Percentiles rank a stretch among this genome's conserved stretches.
Conservation (phyloP, 345 rosid genomes). For the Linum lewisii region DNA sequence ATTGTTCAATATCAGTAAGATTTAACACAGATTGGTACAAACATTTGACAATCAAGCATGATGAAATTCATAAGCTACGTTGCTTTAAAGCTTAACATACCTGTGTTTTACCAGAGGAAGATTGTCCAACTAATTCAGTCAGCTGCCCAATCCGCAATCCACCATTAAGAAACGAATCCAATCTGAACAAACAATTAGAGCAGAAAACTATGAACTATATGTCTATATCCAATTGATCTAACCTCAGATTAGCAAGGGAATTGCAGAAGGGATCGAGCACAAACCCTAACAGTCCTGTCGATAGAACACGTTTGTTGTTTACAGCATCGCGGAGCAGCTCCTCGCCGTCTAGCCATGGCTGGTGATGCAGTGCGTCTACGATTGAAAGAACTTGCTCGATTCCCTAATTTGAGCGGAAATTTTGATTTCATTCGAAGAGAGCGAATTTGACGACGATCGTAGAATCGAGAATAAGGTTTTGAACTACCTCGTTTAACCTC, state of each 20-base stretch:
- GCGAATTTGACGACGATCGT: background rate
- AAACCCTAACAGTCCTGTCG: constrained; percentile 61
- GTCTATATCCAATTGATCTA: no score
- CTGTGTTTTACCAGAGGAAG: constrained; percentile 88
- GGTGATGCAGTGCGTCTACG: constrained; percentile 33
- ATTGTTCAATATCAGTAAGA: no score
- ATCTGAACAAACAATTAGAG: constrained; percentile 25
- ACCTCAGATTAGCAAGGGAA: no score
- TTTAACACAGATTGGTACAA: no score
- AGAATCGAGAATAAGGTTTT: background rate
- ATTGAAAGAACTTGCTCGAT: constrained; percentile 37
- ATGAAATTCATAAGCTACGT: background rate
- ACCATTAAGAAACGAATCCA: constrained; percentile 58
- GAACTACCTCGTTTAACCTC: constrained; percentile 41
- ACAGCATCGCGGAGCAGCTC: constrained; percentile 50
- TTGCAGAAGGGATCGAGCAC: background rate
- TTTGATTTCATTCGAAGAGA: no score
- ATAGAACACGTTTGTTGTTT: constrained; percentile 33
- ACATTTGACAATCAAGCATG: no score
- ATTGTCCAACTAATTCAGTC: constrained; percentile 78
- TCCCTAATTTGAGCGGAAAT: constrained; percentile 28
- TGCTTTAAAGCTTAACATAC: constrained; percentile 26
- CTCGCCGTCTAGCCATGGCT: constrained; percentile 50
- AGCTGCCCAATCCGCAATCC: constrained; percentile 59
- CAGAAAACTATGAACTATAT: no score